Percentiles rank a stretch among this genome's conserved stretches.
phyloP scores from a whole-genome alignment of 2,329 filamentous ascomycete genomes.

The Chrysoporthe cubensis region DNA sequence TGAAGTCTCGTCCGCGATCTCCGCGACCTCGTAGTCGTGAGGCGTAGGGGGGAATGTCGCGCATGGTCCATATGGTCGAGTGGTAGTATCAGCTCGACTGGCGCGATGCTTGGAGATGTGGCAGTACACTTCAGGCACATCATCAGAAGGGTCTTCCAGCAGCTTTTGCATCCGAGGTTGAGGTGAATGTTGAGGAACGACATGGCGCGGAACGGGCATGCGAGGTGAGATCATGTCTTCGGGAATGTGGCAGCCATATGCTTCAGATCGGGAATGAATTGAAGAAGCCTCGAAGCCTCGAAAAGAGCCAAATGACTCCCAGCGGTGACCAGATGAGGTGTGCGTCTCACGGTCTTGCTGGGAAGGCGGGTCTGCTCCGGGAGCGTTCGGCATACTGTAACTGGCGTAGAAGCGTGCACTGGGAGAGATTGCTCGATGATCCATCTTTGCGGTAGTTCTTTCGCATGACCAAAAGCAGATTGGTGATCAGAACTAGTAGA shows the following conservation, averaged over 20 bases:
- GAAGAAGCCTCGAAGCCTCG: conserved; percentile 20
- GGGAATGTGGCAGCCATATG: neutral
- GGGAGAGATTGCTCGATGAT: conserved; percentile 15
- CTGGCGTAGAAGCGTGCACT: conserved; percentile 26
- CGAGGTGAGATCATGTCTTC: conserved; percentile 23
- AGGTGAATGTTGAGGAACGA: neutral
- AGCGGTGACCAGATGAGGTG: neutral
- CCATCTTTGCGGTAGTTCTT: conserved; percentile 3
- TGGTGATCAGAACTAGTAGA: neutral
- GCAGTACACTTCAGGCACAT: neutral
- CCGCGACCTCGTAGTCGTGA: too few relatives aligned
- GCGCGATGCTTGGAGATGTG: neutral
- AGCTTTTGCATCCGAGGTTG: conserved; percentile 2
- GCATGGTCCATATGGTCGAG: neutral
- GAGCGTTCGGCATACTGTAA: neutral
- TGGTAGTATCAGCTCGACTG: neutral
- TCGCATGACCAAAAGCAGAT: neutral
- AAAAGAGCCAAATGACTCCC: conserved; percentile 15
- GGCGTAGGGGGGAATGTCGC: too few relatives aligned
- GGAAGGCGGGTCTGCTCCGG: neutral
- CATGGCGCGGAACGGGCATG: neutral
- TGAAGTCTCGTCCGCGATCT: neutral
- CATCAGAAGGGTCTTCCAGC: neutral
- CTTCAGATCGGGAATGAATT: neutral
- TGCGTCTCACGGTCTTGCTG: neutral